A percentile compares a stretch with the other conserved stretches of the same genome.
These are phyloP conservation scores for Madurella fahalii DNA, from an alignment of 2,329 filamentous ascomycete genomes.

Conservation along the genomic window DNA sequence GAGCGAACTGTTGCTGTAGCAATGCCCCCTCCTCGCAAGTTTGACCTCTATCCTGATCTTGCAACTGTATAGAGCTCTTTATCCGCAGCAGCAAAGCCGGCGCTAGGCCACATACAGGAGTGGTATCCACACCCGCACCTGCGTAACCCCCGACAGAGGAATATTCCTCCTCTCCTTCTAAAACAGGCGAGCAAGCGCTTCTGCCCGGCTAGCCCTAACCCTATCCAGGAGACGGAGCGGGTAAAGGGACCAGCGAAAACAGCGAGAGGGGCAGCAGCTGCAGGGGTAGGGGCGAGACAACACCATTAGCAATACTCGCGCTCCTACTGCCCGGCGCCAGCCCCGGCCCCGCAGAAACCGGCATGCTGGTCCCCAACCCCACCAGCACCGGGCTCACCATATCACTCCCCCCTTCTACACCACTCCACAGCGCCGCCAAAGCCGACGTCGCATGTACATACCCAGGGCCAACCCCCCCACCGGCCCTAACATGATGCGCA, in stretches of 20 bases:
- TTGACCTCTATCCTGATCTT: too few relatives aligned
- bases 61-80: neutral
- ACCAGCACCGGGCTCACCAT: constrained; percentile 47
- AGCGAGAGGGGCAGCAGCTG: constrained; percentile 6
- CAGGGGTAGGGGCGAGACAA: constrained; percentile 1
- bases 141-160: too few relatives aligned
- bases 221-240: constrained; percentile 16
- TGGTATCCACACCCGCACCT: neutral
- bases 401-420: constrained; percentile 30
- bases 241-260: constrained; percentile 9
- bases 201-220: constrained; percentile 20
- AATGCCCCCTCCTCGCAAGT: neutral
- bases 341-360: constrained; percentile 27
- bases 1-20: constrained; percentile 1
- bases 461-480: constrained; percentile 2
- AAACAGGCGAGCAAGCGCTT: constrained; percentile 36
- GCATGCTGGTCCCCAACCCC: neutral
- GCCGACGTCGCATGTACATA: constrained; percentile 48
- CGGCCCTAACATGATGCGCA: constrained; percentile 10
- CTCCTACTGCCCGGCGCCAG: constrained; percentile 23
- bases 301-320: neutral
- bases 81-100: constrained; percentile 23
- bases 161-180: constrained; percentile 37
- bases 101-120: constrained; percentile 15
- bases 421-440: constrained; percentile 40